These are phyloP conservation scores for Backusella sp. DNA, from an alignment of 192 early-diverging fungal genomes.

Conservation along the genomic window DNA sequence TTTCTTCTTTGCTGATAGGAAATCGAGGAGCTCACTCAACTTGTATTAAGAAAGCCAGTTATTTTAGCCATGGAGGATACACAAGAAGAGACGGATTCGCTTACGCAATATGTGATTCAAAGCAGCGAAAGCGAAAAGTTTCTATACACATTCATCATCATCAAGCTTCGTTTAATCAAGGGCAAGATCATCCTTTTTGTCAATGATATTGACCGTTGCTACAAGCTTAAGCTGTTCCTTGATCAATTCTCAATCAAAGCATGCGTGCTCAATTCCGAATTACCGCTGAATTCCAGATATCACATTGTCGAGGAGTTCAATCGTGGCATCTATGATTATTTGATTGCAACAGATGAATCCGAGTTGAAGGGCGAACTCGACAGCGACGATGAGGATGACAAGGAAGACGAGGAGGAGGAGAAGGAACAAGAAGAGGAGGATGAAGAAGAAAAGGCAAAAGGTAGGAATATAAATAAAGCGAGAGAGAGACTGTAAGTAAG, in stretches of 20 bases:
- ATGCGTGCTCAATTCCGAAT: slow-evolving; percentile 92
- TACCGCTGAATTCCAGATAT: slow-evolving; percentile 88
- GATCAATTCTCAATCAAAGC: slow-evolving; percentile 94
- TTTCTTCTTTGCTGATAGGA: too few relatives aligned
- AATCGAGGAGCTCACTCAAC: too few relatives aligned
- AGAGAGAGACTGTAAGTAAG: background rate
- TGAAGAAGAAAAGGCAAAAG: slow-evolving; percentile 5
- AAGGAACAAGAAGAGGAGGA: slow-evolving; percentile 17
- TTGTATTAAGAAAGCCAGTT: slow-evolving; percentile 63
- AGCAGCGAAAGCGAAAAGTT: slow-evolving; percentile 86
- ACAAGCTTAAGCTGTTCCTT: slow-evolving; percentile 88
- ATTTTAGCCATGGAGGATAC: slow-evolving; percentile 86
- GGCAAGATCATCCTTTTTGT: slow-evolving; percentile 96
- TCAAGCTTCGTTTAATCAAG: slow-evolving; percentile 87
- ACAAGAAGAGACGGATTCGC: slow-evolving; percentile 55
- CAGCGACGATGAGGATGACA: slow-evolving; percentile 58
- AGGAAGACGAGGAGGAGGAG: slow-evolving; percentile 37
- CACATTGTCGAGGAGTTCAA: slow-evolving; percentile 99
- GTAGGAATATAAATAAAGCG: slow-evolving; percentile 23
- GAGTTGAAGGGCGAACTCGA: slow-evolving; percentile 67
- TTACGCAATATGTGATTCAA: slow-evolving; percentile 77
- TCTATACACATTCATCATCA: slow-evolving; percentile 81
- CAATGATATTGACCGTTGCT: slow-evolving; percentile 92
- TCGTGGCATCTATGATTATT: slow-evolving; percentile 90
- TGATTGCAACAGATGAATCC: slow-evolving; percentile 94